These are phyloP conservation scores for Fagopyrum esculentum DNA, from an alignment of 148 eudicot species.

Conservation along the genomic window DNA sequence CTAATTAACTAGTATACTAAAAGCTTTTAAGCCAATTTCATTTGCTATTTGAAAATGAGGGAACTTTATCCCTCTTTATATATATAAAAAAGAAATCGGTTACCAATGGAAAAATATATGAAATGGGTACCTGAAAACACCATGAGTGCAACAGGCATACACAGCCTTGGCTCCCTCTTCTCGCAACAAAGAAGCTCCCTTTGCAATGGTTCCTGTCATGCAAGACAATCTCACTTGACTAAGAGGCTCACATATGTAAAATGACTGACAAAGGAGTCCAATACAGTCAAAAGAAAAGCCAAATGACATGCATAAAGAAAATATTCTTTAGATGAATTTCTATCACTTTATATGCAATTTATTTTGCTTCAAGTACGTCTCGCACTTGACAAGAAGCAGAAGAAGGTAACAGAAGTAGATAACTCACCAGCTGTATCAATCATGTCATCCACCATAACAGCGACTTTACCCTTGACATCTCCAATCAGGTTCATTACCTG, in stretches of 20 bases:
- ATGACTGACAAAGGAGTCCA: neutral
- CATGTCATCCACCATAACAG: conserved; percentile 97
- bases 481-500: conserved; percentile 98
- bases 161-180: conserved; percentile 67
- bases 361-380: neutral
- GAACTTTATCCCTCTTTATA: neutral
- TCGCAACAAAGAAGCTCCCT: conserved; percentile 60
- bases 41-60: too few species aligned
- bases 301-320: neutral
- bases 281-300: neutral
- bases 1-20: neutral
- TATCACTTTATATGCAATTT: neutral
- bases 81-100: neutral
- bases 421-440: conserved; percentile 92
- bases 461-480: conserved; percentile 96
- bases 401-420: neutral
- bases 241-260: neutral
- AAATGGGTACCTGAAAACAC: conserved; percentile 50
- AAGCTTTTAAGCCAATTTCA: neutral
- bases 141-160: conserved; percentile 71
- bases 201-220: conserved; percentile 47
- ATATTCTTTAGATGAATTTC: too few species aligned
- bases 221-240: neutral
- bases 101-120: neutral
- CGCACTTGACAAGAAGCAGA: neutral